Conservation (phyloP, 2,329 filamentous ascomycete species). For the Fusarium sp. region DNA sequence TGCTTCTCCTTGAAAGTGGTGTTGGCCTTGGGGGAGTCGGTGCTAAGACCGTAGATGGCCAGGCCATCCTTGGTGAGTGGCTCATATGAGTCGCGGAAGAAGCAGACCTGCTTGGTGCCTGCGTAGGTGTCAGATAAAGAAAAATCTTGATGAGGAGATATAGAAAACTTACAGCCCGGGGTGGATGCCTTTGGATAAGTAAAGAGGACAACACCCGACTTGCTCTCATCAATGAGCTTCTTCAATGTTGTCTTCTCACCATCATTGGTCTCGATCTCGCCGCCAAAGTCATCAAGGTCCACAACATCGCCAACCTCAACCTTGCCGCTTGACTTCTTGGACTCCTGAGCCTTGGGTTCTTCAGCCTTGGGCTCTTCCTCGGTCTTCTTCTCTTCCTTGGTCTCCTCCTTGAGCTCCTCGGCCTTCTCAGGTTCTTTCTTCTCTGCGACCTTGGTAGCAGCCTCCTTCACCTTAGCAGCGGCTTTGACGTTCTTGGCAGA, state of each 20-base stretch:
- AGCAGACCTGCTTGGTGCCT: constrained; percentile 94
- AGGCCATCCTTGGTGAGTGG: constrained; percentile 83
- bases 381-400: constrained; percentile 31
- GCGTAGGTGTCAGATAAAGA: constrained; percentile 24
- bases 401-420: constrained; percentile 47
- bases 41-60: constrained; percentile 89
- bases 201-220: constrained; percentile 89
- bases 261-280: constrained; percentile 87
- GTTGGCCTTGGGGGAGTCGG: constrained; percentile 91
- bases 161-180: constrained; percentile 81
- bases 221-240: constrained; percentile 84
- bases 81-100: constrained; percentile 89
- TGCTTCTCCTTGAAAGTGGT: constrained; percentile 94
- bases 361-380: constrained; percentile 41
- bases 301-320: constrained; percentile 68
- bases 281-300: constrained; percentile 71
- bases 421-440: constrained; percentile 55
- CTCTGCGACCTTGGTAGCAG: constrained; percentile 50
- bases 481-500: constrained; percentile 32
- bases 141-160: neutral
- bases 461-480: constrained; percentile 50
- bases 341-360: constrained; percentile 56
- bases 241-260: constrained; percentile 84
- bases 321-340: constrained; percentile 50
- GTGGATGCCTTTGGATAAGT: constrained; percentile 97